Evolutionary conservation across 352 stramenopile genomes (phyloP).

Genomic region (Phytophthora boehmeriae): DNA sequence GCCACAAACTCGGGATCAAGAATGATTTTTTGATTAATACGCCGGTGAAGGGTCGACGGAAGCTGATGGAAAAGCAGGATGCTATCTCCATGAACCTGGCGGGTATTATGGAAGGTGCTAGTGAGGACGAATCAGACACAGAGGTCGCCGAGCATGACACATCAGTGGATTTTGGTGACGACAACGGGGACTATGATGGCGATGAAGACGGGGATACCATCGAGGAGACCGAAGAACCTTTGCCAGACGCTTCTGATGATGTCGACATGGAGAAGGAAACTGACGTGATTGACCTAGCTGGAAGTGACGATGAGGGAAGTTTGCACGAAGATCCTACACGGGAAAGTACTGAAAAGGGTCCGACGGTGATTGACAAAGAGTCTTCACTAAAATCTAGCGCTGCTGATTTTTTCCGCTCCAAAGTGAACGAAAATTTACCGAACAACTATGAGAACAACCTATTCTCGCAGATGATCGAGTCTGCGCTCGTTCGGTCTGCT

Average conservation of each 20-base stretch:
- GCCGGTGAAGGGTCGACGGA: slow-evolving; percentile 48
- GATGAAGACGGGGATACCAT: slow-evolving; percentile 32
- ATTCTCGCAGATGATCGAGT: slow-evolving; percentile 81
- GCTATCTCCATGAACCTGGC: slow-evolving; percentile 42
- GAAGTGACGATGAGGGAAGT: slow-evolving; percentile 27
- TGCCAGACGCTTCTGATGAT: slow-evolving; percentile 26
- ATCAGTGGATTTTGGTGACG: slow-evolving; percentile 41
- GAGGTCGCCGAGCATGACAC: slow-evolving; percentile 42
- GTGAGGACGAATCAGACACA: slow-evolving; percentile 49
- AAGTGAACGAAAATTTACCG: slow-evolving; percentile 44
- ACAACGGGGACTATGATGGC: slow-evolving; percentile 39
- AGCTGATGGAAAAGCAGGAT: slow-evolving; percentile 37
- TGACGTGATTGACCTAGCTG: slow-evolving; percentile 30
- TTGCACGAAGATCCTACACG: slow-evolving; percentile 16
- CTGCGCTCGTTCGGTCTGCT: slow-evolving; percentile 64
- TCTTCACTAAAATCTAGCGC: slow-evolving; percentile 41
- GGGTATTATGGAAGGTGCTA: slow-evolving; percentile 42
- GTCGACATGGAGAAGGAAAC: slow-evolving; percentile 43
- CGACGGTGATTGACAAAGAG: slow-evolving; percentile 30
- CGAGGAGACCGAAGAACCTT: slow-evolving; percentile 21
- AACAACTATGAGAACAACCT: slow-evolving; percentile 58
- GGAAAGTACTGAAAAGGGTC: slow-evolving; percentile 16
- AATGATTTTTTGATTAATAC: slow-evolving; percentile 67
- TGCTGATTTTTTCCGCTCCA: slow-evolving; percentile 68
- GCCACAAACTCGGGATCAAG: slow-evolving; percentile 62